Conservation (phyloP, 148 eudicot species). For the Nyssa sinensis region DNA sequence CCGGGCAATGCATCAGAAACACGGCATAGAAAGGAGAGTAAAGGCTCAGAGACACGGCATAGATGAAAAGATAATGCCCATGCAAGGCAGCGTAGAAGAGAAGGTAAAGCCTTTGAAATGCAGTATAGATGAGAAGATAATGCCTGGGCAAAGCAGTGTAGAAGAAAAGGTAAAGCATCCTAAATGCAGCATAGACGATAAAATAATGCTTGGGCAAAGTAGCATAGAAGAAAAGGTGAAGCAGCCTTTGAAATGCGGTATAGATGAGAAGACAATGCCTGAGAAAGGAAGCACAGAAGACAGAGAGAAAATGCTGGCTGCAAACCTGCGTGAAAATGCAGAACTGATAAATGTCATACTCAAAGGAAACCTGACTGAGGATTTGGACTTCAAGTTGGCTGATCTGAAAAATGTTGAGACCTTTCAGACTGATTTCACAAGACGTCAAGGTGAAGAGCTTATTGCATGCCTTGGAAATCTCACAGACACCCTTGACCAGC, state of each 20-base stretch:
- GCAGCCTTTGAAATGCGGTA: background rate
- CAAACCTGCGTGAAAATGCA: conserved; percentile 42
- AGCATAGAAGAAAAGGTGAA: conserved; percentile 19
- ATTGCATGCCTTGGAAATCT: conserved; percentile 51
- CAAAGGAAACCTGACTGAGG: conserved; percentile 36
- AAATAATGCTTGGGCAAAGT: conserved; percentile 13
- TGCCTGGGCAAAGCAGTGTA: conserved; percentile 12
- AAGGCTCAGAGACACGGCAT: conserved; percentile 10
- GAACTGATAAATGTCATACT: conserved; percentile 50
- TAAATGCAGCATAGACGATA: background rate
- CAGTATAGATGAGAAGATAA: background rate
- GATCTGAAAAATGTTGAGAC: conserved; percentile 36
- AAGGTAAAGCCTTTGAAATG: conserved; percentile 6
- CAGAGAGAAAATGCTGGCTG: conserved; percentile 40
- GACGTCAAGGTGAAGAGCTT: conserved; percentile 63
- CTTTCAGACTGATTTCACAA: conserved; percentile 29
- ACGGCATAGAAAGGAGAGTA: conserved; percentile 25
- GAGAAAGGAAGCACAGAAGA: conserved; percentile 20
- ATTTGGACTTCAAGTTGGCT: conserved; percentile 22
- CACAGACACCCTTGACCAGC: conserved; percentile 44
- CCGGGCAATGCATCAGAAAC: conserved; percentile 27
- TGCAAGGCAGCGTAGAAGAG: conserved; percentile 16
- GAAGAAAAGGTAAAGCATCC: conserved; percentile 27
- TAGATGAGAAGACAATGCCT: conserved; percentile 4
- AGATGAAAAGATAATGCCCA: conserved; percentile 4